Percentiles rank a stretch among this genome's conserved stretches.
These are phyloP conservation scores for Colletotrichum eremochloae DNA, from an alignment of 2,329 filamentous ascomycete genomes.

Conservation along the genomic window DNA sequence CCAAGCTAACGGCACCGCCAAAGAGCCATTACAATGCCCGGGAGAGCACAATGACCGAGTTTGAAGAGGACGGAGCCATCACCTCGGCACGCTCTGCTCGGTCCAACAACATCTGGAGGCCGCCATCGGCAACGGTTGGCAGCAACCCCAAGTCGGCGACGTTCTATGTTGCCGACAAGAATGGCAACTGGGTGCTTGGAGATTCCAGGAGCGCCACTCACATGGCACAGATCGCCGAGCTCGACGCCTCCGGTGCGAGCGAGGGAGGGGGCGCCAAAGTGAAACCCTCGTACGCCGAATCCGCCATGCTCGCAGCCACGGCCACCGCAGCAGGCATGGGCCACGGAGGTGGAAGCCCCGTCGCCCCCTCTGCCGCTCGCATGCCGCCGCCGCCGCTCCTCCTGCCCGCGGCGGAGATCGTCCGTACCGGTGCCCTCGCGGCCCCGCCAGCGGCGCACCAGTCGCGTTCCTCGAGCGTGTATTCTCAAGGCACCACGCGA, in stretches of 20 bases:
- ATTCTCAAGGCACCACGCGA: constrained; percentile 51
- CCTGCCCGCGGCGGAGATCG: constrained; percentile 50
- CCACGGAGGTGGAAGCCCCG: constrained; percentile 38
- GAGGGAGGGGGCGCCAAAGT: constrained; percentile 35
- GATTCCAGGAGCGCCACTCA: constrained; percentile 50
- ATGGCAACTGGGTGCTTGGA: constrained; percentile 67
- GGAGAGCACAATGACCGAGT: constrained; percentile 64
- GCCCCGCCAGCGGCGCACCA: constrained; percentile 40
- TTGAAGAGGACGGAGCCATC: constrained; percentile 63
- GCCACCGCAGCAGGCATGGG: constrained; percentile 43
- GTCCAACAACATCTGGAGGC: constrained; percentile 63
- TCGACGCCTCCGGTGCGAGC: constrained; percentile 43
- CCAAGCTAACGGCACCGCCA: constrained; percentile 41
- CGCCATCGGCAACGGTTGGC: constrained; percentile 53
- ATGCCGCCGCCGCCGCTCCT: constrained; percentile 37
- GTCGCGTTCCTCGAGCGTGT: constrained; percentile 52
- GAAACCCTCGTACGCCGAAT: constrained; percentile 40
- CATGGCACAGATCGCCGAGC: constrained; percentile 47
- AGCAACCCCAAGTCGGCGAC: constrained; percentile 59
- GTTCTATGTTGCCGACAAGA: constrained; percentile 65
- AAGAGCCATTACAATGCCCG: constrained; percentile 45
- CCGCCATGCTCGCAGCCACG: constrained; percentile 40
- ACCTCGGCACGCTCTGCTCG: constrained; percentile 49
- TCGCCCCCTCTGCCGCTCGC: constrained; percentile 26
- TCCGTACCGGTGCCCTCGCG: constrained; percentile 26